Base-by-base conservation (phyloP, 768 basidiomycete species). In the Steccherinum ochraceum region DNA sequence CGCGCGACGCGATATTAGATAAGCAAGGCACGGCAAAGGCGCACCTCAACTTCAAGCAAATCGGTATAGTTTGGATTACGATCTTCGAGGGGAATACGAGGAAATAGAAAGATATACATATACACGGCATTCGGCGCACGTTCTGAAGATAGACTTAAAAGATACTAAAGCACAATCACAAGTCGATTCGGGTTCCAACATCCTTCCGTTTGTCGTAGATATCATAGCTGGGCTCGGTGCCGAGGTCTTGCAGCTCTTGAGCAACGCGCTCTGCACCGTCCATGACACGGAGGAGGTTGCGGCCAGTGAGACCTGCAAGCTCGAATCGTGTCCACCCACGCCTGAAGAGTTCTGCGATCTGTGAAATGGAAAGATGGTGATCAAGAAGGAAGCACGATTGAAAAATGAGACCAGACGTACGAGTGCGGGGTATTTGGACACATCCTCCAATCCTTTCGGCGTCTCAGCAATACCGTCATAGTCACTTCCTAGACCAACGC, bases 281-380 rank as follows among this genome's bases (percentile, higher is more conserved):
- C 50, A 93, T 75, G 10, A 95, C 78, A 3, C 95, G 86, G 1
- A 97, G 72, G 27, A 97, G 61, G 65, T 98, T 98, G 5, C 79
- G 87, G 24, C 91, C 87, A 0, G 92, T 81, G 20, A 99, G 71
- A 4, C 88, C 89, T 18, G 81, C 79, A 16, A 98, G 79, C 42
- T 96, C 92, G 27, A 75, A 72, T 57, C 84, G 80, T 30, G 70
- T 78, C 95, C 95, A 99, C 12, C 90, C 90, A 24, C 95, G 86
- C n/a, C 61, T 62, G 64, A 86, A 85, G 5, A 97, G 74, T 63
- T 94, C 92, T 12, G 90, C 89, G 49, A 94, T 79, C 89, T 95
- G 55, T 40, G 24, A n/a, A n/a, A n/a, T n/a, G n/a, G n/a, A 58
- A 46, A 1, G 42, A 45, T 24, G n/a, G n/a, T n/a, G n/a, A n/a